Conservation (phyloP, 352 stramenopile genomes). For the Pelagophyceae sp. region DNA sequence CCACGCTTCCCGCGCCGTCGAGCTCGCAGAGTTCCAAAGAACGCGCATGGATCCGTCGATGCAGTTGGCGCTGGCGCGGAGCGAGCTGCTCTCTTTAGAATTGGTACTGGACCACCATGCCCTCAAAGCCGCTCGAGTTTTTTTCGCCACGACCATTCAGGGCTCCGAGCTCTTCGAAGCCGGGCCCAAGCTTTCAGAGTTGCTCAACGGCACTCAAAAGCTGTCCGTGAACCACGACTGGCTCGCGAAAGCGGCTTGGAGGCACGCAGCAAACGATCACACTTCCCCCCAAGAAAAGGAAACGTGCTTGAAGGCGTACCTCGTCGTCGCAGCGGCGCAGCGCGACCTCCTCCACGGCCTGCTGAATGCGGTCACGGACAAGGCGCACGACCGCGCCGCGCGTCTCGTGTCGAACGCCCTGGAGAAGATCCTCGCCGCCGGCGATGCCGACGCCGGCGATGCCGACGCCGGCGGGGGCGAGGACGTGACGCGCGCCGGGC, state of each 20-base stretch:
- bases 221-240: background rate
- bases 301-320: background rate
- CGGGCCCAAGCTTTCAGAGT: background rate
- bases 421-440: no score
- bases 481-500: no score
- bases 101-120: background rate
- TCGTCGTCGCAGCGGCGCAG: background rate
- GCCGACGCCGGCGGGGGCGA: no score
- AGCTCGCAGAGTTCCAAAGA: background rate
- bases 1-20: background rate
- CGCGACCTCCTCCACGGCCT: background rate
- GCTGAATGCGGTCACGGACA: no score
- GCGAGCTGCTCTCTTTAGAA: background rate
- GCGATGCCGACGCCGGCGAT: no score
- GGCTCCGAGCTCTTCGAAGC: background rate
- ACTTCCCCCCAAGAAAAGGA: background rate
- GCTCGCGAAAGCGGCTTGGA: background rate
- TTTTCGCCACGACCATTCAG: background rate
- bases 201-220: background rate
- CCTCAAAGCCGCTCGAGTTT: background rate
- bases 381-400: no score
- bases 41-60: background rate
- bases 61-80: background rate
- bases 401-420: no score
- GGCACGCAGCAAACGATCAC: background rate